These are phyloP conservation scores for Castanea mollissima DNA, from an alignment of 306 rosid genomes.

Conservation along the genomic window DNA sequence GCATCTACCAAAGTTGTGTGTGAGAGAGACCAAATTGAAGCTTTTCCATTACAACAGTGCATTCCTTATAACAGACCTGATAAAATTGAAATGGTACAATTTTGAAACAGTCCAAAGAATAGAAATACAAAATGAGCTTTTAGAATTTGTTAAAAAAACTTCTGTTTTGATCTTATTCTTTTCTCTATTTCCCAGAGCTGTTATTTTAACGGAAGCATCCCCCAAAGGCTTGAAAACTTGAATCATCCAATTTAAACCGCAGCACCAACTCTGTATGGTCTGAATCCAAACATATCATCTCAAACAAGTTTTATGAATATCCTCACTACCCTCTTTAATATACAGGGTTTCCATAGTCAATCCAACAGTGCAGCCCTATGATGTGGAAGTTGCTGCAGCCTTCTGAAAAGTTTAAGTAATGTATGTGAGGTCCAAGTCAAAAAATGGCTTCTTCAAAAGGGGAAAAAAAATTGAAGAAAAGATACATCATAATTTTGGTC, in stretches of 20 bases:
- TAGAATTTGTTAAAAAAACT: not conserved
- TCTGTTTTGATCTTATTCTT: not conserved
- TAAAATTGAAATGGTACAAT: not conserved
- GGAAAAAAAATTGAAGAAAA: not conserved
- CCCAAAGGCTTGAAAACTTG: not conserved
- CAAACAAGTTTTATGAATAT: not conserved
- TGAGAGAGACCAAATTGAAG: not conserved
- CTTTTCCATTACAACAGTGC: not conserved
- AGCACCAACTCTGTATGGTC: not conserved
- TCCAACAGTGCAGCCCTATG: slow-evolving; percentile 20
- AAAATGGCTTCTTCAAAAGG: not conserved
- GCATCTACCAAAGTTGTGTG: too few species aligned
- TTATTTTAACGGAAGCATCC: slow-evolving; percentile 17
- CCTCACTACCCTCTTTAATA: not conserved
- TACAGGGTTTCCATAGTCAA: not conserved
- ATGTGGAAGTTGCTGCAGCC: slow-evolving; percentile 46
- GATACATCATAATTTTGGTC: not conserved
- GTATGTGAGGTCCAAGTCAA: not conserved
- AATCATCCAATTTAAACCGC: slow-evolving; percentile 11
- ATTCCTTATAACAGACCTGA: not conserved
- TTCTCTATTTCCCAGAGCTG: not conserved
- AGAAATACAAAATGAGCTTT: not conserved
- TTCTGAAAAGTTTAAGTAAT: slow-evolving; percentile 42
- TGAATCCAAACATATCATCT: not conserved
- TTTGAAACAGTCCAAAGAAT: not conserved